phyloP scores from a whole-genome alignment of 2,329 filamentous ascomycete genomes.

The Didymosphaeria variabile region DNA sequence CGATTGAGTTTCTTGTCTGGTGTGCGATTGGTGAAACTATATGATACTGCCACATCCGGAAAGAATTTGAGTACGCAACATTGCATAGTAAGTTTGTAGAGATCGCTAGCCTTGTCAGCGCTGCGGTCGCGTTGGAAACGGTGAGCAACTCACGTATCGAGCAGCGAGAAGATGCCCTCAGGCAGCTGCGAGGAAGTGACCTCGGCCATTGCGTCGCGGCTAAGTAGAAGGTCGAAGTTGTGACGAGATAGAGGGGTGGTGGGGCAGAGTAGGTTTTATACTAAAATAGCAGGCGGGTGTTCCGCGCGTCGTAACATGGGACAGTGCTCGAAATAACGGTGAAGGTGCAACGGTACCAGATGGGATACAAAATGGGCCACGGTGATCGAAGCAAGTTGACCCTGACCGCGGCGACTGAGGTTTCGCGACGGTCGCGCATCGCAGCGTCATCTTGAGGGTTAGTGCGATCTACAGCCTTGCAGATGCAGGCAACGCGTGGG shows the following conservation, averaged over 20 bases:
- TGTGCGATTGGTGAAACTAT: slow-evolving; percentile 94
- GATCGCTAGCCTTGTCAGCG: slow-evolving; percentile 53
- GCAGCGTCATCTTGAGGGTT: slow-evolving; percentile 12
- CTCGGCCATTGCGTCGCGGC: slow-evolving; percentile 31
- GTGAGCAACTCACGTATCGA: slow-evolving; percentile 53
- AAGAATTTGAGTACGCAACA: slow-evolving; percentile 88
- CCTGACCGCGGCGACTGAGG: not conserved
- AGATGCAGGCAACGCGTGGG: not conserved
- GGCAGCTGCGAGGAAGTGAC: slow-evolving; percentile 36
- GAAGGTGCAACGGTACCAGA: not conserved
- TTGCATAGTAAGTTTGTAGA: slow-evolving; percentile 99
- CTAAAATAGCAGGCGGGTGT: slow-evolving; percentile 1
- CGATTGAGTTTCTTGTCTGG: slow-evolving; percentile 90
- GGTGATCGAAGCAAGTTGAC: not conserved
- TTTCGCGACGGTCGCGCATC: not conserved
- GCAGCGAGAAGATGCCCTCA: slow-evolving; percentile 54
- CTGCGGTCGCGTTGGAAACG: not conserved
- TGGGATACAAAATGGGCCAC: not conserved
- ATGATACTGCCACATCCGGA: slow-evolving; percentile 80
- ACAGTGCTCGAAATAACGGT: too few relatives aligned
- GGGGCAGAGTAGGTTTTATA: slow-evolving; percentile 26
- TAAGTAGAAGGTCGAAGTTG: not conserved
- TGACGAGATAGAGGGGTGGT: slow-evolving; percentile 38
- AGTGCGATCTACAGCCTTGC: slow-evolving; percentile 12
- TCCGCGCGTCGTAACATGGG: slow-evolving; percentile 5